Evolutionary conservation across 2,329 filamentous ascomycete species (phyloP).

Genomic region (Fusarium buharicum): DNA sequence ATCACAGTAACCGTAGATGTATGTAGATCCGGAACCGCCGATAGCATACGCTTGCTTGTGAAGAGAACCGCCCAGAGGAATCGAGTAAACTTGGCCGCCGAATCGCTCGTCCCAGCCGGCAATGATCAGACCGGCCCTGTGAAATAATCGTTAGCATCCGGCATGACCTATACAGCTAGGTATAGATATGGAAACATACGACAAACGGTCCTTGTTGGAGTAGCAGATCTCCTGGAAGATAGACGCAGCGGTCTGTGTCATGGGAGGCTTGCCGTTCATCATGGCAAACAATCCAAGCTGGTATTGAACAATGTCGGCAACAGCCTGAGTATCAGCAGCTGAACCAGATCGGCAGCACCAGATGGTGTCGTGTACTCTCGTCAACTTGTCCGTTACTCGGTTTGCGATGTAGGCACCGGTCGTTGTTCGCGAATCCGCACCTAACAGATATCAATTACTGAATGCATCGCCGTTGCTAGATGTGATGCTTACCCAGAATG

Average conservation of each 20-base stretch:
- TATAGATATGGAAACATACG: conserved; percentile 64
- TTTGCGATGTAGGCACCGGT: conserved; percentile 99
- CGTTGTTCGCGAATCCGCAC: conserved; percentile 96
- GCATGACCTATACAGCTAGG: not conserved
- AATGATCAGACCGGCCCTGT: conserved; percentile 94
- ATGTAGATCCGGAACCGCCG: conserved; percentile 95
- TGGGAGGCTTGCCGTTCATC: conserved; percentile 87
- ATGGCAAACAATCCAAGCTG: conserved; percentile 93
- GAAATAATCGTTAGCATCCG: conserved; percentile 24
- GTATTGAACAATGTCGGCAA: conserved; percentile 98
- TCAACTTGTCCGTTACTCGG: conserved; percentile 98
- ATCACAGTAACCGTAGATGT: conserved; percentile 99
- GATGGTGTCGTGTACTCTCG: conserved; percentile 97
- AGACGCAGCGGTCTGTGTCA: conserved; percentile 92
- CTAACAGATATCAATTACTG: conserved; percentile 53
- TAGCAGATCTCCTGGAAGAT: conserved; percentile 99
- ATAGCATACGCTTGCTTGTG: conserved; percentile 98
- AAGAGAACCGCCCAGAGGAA: conserved; percentile 93
- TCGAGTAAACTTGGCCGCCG: conserved; percentile 96
- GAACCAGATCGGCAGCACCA: conserved; percentile 99
- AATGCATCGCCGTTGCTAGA: not conserved
- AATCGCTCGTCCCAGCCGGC: conserved; percentile 97
- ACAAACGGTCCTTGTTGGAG: conserved; percentile 92
- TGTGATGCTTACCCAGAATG: conserved; percentile 74
- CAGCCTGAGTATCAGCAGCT: conserved; percentile 95